These are phyloP conservation scores for Colletotrichum tofieldiae DNA, from an alignment of 2,329 filamentous ascomycete genomes.

Conservation along the genomic window DNA sequence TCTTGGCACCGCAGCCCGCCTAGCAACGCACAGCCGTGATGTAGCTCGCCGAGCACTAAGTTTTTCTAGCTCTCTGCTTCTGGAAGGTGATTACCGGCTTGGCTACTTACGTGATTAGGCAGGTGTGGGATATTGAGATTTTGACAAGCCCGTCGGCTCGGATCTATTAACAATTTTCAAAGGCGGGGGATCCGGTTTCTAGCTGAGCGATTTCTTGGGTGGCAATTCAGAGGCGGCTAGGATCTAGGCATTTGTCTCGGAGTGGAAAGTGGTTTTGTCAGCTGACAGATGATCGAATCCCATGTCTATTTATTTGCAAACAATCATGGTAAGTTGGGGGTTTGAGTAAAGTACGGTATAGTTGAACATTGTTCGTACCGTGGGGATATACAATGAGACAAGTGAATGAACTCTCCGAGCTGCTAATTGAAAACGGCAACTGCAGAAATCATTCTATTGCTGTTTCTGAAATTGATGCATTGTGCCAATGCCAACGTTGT, in stretches of 20 bases:
- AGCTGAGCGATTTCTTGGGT: neutral
- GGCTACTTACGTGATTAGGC: conserved; percentile 8
- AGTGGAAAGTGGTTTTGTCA: neutral
- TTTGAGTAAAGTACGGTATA: neutral
- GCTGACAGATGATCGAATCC: neutral
- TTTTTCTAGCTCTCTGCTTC: conserved; percentile 6
- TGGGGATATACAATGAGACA: neutral
- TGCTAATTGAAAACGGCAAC: neutral
- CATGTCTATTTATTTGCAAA: neutral
- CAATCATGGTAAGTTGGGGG: too few species aligned
- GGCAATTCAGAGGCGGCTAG: neutral
- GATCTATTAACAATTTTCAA: neutral
- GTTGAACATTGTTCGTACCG: neutral
- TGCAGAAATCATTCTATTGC: neutral
- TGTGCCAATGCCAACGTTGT: neutral
- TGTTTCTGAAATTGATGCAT: neutral
- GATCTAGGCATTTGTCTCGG: neutral
- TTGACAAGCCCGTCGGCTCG: conserved; percentile 1
- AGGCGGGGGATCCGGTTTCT: neutral
- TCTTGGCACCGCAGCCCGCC: conserved; percentile 12
- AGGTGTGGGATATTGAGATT: conserved; percentile 7
- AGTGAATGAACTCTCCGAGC: neutral
- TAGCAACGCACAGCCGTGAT: neutral
- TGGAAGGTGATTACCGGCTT: conserved; percentile 14
- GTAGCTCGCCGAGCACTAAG: neutral